These are phyloP conservation scores for Articulospora tetracladia DNA, from an alignment of 495 filamentous ascomycete species.

Conservation along the genomic window DNA sequence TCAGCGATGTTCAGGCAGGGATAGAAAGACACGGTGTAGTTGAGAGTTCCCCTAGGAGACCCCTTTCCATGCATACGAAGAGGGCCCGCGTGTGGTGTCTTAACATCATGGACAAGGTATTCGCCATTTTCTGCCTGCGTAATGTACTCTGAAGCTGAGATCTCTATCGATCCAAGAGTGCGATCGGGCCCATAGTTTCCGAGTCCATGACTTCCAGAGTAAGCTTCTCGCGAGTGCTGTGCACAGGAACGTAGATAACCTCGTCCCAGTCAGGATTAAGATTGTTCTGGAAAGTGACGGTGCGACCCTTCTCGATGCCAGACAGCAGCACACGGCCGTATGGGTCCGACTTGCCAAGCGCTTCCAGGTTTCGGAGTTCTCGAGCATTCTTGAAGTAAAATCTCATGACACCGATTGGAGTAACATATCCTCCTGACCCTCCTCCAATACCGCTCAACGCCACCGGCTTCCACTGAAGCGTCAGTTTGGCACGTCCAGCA, in stretches of 20 bases:
- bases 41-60: constrained; percentile 71
- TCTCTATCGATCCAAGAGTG: constrained; percentile 72
- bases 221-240: constrained; percentile 78
- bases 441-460: constrained; percentile 67
- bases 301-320: constrained; percentile 82
- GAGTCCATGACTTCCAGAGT: constrained; percentile 94
- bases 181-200: constrained; percentile 84
- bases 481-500: constrained; percentile 83
- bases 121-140: constrained; percentile 72
- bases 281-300: constrained; percentile 94
- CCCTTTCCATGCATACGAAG: constrained; percentile 66
- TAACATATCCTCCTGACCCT: constrained; percentile 84
- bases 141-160: constrained; percentile 76
- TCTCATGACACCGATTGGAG: constrained; percentile 90
- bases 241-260: constrained; percentile 89
- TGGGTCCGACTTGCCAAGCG: constrained; percentile 94
- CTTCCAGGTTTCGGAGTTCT: constrained; percentile 86
- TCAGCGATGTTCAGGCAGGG: constrained; percentile 83
- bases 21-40: constrained; percentile 86
- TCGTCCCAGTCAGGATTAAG: constrained; percentile 96
- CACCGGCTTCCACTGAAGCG: constrained; percentile 91
- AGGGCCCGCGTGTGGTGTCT: constrained; percentile 51
- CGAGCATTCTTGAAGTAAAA: constrained; percentile 84
- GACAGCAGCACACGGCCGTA: constrained; percentile 87
- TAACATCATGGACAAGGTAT: constrained; percentile 77